Base-by-base conservation (phyloP, 495 filamentous ascomycete species). In the Xylaria venustula region DNA sequence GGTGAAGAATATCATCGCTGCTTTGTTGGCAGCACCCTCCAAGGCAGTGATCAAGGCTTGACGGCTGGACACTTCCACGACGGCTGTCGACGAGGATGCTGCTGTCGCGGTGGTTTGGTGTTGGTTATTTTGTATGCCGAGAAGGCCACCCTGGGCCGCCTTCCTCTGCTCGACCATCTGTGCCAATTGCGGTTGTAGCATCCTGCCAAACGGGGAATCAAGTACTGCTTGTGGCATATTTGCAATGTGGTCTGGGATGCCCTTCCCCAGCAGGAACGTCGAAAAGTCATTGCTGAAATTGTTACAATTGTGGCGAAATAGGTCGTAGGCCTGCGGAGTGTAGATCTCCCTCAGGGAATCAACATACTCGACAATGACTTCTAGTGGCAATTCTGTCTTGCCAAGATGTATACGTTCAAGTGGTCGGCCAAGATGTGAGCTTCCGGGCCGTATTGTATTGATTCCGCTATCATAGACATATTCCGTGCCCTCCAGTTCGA, bases 201-300 rank as follows among this genome's bases (percentile, higher is more conserved):
- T 95, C 70, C 89, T 87, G 0, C 94, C 94, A 62, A 97, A 90
- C 0, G 93, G 93, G 0, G 94, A 96, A 46, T 91, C 84, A 23
- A 98, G 80, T 20, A 98, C 92, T 0, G 86, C 88, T 67, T 90
- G 85, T 19, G 94, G 94, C 61, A 98, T 83, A 56, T 88, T 90
- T n/a, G 85, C 84, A 62, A 98, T 98, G 61, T 95, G 88, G 0
- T 85, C 81, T 11, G 94, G 94, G 60, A 98, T 97, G 9, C 90
- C 87, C 67, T 85, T 89, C 20, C 94, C 93, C n/a, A 96, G 77
- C 2, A 98, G 79, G 59, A 98, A 97, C 78, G 88, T 96, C 47
- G 89, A 76, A 64, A 98, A 85, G 62, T 98, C 94, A 68, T 98
- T 93, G 4, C 91, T 90, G 73, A 98, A 98, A 78, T 98, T 98